Percentiles rank a stretch among this genome's conserved stretches.
These are phyloP conservation scores for Acidomyces sp. DNA, from an alignment of 495 filamentous ascomycete genomes.

Conservation along the genomic window DNA sequence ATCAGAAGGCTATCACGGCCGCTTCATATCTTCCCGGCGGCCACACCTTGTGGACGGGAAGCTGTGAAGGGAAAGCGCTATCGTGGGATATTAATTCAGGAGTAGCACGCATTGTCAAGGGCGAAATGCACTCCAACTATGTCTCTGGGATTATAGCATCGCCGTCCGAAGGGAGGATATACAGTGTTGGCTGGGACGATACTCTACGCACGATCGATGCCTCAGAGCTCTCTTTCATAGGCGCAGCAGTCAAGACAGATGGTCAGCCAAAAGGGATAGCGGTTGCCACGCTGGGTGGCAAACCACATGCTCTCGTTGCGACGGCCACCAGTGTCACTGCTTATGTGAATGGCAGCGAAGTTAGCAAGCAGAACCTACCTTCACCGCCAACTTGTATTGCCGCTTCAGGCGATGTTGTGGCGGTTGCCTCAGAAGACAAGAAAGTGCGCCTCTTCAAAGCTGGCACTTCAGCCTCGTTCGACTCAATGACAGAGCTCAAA, in stretches of 20 bases:
- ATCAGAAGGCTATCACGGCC: constrained; percentile 84
- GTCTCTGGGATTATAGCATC: constrained; percentile 60
- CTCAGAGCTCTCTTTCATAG: constrained; percentile 45
- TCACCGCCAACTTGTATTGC: constrained; percentile 42
- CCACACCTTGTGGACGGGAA: constrained; percentile 69
- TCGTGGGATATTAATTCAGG: constrained; percentile 67
- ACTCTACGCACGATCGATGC: constrained; percentile 66
- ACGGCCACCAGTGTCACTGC: constrained; percentile 50
- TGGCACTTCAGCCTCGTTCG: constrained; percentile 34
- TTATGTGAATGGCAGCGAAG: constrained; percentile 46
- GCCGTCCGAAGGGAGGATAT: constrained; percentile 44
- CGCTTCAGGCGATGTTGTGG: constrained; percentile 50
- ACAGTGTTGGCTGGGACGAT: constrained; percentile 92
- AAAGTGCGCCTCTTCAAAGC: constrained; percentile 57
- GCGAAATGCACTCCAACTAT: constrained; percentile 67
- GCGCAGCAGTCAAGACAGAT: constrained; percentile 36
- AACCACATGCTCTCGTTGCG: constrained; percentile 45
- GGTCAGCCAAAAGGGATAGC: constrained; percentile 51
- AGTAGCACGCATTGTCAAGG: constrained; percentile 52
- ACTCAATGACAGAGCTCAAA: constrained; percentile 34
- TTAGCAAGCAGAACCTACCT: constrained; percentile 28
- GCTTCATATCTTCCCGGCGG: constrained; percentile 40
- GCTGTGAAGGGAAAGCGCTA: constrained; percentile 76
- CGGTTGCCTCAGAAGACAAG: constrained; percentile 62
- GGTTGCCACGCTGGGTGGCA: constrained; percentile 32